phyloP scores from a whole-genome alignment of 495 filamentous ascomycete genomes.

The Terfezia boudieri region DNA sequence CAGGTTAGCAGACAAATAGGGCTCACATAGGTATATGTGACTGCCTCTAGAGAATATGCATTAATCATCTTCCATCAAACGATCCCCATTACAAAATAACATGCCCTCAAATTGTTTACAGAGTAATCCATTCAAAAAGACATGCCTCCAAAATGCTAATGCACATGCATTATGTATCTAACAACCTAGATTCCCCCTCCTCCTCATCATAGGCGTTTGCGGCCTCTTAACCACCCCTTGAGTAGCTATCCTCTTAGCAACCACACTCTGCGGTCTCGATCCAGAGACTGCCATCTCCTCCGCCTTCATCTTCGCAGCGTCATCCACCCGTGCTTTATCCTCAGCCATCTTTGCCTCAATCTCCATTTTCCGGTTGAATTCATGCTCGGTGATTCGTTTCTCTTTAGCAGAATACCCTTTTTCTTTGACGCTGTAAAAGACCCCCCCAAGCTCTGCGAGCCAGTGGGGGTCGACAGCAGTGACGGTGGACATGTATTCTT shows the following conservation, averaged over 20 bases:
- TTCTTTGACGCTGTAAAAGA: constrained; percentile 95
- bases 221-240: constrained; percentile 16
- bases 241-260: constrained; percentile 12
- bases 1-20: too few species aligned
- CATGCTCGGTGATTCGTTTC: constrained; percentile 71
- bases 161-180: not conserved
- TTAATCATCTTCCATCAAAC: too few species aligned
- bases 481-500: constrained; percentile 97
- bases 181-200: constrained; percentile 11
- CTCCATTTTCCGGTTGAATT: constrained; percentile 90
- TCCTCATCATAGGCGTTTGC: constrained; percentile 12
- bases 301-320: constrained; percentile 28
- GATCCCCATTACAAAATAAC: too few species aligned
- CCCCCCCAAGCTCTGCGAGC: constrained; percentile 94
- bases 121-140: too few species aligned
- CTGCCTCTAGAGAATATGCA: too few species aligned
- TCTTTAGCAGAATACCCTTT: constrained; percentile 87
- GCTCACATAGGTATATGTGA: too few species aligned
- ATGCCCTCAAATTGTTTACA: too few species aligned
- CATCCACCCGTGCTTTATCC: constrained; percentile 55
- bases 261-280: constrained; percentile 6
- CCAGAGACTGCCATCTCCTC: constrained; percentile 24
- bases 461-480: constrained; percentile 94
- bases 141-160: not conserved
- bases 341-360: constrained; percentile 83